Percentiles rank a stretch among this genome's conserved stretches.
These are phyloP conservation scores for Hippophae tibetana DNA, from an alignment of 306 rosid species.

Conservation along the genomic window DNA sequence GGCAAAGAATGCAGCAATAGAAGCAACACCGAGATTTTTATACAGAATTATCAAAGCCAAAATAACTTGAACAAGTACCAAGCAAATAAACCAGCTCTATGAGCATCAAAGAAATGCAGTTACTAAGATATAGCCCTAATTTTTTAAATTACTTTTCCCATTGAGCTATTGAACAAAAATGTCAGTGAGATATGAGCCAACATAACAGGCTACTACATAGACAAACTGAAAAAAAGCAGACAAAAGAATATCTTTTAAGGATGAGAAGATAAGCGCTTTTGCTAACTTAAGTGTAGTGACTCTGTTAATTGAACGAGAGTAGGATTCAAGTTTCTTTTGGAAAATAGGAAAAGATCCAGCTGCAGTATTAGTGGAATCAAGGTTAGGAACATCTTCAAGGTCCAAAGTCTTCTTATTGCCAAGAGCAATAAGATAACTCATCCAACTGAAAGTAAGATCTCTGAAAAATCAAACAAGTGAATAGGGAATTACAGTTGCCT, in stretches of 20 bases:
- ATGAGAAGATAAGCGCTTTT: slow-evolving; percentile 42
- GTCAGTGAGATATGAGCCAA: slow-evolving; percentile 71
- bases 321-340: slow-evolving; percentile 35
- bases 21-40: slow-evolving; percentile 63
- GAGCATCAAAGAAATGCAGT: slow-evolving; percentile 64
- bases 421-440: slow-evolving; percentile 42
- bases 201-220: slow-evolving; percentile 44
- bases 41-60: slow-evolving; percentile 57
- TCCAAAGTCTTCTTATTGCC: slow-evolving; percentile 61
- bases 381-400: slow-evolving; percentile 71
- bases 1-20: slow-evolving; percentile 34
- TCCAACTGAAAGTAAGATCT: slow-evolving; percentile 70
- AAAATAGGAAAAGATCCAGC: slow-evolving; percentile 35
- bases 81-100: slow-evolving; percentile 46
- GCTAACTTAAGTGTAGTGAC: slow-evolving; percentile 41
- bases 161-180: slow-evolving; percentile 57
- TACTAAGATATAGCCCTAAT: slow-evolving; percentile 55
- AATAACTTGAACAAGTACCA: slow-evolving; percentile 55
- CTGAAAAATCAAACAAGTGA: slow-evolving; percentile 58
- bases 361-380: slow-evolving; percentile 37
- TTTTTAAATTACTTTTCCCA: slow-evolving; percentile 34
- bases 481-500: slow-evolving; percentile 33
- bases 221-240: slow-evolving; percentile 30
- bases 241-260: slow-evolving; percentile 45
- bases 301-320: slow-evolving; percentile 23